phyloP scores from a whole-genome alignment of 1,139 yeast species.

The Lipomyces yarrowii region DNA sequence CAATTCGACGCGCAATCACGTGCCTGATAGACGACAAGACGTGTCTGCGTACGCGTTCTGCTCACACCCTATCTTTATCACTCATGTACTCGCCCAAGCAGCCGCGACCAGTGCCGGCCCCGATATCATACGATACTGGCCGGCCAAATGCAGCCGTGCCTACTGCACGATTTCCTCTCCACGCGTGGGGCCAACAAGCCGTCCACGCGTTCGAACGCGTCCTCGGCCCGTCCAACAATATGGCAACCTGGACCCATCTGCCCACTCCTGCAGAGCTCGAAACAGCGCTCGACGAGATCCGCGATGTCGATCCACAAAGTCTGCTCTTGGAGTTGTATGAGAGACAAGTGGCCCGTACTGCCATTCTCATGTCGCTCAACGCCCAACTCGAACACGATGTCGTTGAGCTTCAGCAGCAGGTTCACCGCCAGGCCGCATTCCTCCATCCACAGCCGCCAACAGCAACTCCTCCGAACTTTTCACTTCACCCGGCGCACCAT shows the following conservation, averaged over 20 bases:
- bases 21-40: neutral
- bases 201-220: conserved; percentile 20
- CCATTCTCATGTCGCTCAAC: conserved; percentile 17
- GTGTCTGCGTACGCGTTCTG: neutral
- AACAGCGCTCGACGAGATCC: conserved; percentile 8
- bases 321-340: conserved; percentile 22
- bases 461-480: neutral
- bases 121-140: conserved; percentile 19
- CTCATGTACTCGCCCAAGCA: neutral
- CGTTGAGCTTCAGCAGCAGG: conserved; percentile 9
- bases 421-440: conserved; percentile 8
- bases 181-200: conserved; percentile 13
- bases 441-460: neutral
- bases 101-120: conserved; percentile 5
- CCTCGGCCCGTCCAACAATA: conserved; percentile 24
- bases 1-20: neutral
- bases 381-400: conserved; percentile 19
- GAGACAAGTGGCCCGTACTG: conserved; percentile 26
- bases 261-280: conserved; percentile 20
- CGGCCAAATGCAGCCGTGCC: conserved; percentile 19
- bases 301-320: conserved; percentile 14
- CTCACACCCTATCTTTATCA: neutral
- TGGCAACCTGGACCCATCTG: conserved; percentile 18
- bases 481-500: neutral
- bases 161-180: conserved; percentile 20